phyloP scores from a whole-genome alignment of 192 early-diverging fungal species.

The Chytriomyces hyalinus region DNA sequence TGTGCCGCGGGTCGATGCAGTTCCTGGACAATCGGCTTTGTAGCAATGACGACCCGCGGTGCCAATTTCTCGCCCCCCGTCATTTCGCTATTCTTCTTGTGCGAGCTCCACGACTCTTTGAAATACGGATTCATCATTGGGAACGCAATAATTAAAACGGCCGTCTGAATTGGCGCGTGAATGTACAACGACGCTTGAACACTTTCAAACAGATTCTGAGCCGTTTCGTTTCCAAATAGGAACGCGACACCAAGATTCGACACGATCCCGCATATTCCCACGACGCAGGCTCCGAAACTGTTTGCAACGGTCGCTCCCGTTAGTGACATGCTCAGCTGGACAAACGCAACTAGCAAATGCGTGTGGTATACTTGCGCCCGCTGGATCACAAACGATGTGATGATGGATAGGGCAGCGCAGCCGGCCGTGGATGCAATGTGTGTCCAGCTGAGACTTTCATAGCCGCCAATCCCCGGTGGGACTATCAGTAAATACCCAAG shows the following conservation, averaged over 20 bases:
- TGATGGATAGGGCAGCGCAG: background rate
- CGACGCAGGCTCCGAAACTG: background rate
- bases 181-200: background rate
- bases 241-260: background rate
- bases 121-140: background rate
- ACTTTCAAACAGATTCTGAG: background rate
- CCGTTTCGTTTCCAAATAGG: background rate
- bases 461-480: background rate
- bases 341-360: constrained; percentile 1
- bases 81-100: too few relatives aligned
- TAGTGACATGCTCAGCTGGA: background rate
- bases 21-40: too few relatives aligned
- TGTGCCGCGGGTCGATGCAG: too few relatives aligned
- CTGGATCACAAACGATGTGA: background rate
- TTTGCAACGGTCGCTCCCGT: background rate
- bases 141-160: background rate
- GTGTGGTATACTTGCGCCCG: background rate
- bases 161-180: background rate
- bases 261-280: background rate
- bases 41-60: too few relatives aligned
- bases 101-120: too few relatives aligned
- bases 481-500: constrained; percentile 3
- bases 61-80: too few relatives aligned
- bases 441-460: background rate
- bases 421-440: background rate